These are phyloP conservation scores for Wickerhamomyces alni DNA, from an alignment of 805 yeast genomes.

Conservation along the genomic window DNA sequence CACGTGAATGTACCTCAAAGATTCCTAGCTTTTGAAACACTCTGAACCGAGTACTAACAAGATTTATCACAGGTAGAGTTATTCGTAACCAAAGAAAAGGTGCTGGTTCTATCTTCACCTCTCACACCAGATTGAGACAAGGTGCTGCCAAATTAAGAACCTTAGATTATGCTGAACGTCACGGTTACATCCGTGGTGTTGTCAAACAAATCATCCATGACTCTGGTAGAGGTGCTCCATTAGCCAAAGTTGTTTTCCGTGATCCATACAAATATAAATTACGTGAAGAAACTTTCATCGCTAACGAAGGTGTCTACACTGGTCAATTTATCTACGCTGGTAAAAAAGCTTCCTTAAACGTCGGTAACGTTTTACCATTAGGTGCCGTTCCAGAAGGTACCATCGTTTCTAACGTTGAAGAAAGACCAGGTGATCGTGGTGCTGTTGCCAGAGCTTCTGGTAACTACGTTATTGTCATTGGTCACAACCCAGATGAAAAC, in stretches of 20 bases:
- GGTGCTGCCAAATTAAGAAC: constrained; percentile 99
- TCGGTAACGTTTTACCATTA: constrained; percentile 96
- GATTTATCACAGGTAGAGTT: constrained; percentile 75
- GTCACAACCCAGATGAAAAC: constrained; percentile 99
- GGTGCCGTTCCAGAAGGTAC: constrained; percentile 99
- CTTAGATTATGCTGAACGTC: constrained; percentile 98
- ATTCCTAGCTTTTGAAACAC: no score
- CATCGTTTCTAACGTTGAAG: constrained; percentile 96
- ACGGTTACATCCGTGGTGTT: constrained; percentile 99
- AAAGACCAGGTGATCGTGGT: constrained; percentile 99
- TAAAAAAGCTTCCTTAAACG: constrained; percentile 94
- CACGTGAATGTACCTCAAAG: no score
- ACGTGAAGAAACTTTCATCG: constrained; percentile 98
- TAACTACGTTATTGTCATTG: constrained; percentile 97
- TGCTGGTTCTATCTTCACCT: constrained; percentile 99
- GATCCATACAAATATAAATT: constrained; percentile 98
- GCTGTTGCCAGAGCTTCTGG: constrained; percentile 99
- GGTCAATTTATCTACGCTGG: constrained; percentile 99
- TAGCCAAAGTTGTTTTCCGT: constrained; percentile 98
- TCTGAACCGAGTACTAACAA: constrained; percentile 8
- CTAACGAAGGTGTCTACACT: constrained; percentile 99
- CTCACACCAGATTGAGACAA: constrained; percentile 99
- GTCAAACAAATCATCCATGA: constrained; percentile 98
- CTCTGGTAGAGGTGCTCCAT: constrained; percentile 99
- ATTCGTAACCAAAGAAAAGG: constrained; percentile 99